Evolutionary conservation across 257 asterid species (phyloP).

Genomic region (Hygrophila difformis): DNA sequence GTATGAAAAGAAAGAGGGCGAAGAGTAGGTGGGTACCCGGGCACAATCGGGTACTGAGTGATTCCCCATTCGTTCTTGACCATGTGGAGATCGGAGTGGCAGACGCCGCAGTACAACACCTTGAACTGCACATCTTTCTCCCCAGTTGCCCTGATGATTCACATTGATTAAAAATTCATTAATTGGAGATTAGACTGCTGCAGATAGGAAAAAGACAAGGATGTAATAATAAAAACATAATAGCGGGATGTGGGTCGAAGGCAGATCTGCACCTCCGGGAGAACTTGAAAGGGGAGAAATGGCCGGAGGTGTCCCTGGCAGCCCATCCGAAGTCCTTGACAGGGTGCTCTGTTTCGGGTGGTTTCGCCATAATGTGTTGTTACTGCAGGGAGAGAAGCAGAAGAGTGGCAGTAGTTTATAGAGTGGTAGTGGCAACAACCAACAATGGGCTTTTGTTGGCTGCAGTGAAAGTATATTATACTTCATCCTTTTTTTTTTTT

Average conservation of each 20-base stretch:
- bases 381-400: no score
- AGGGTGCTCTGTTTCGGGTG: constrained; percentile 36
- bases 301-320: constrained; percentile 25
- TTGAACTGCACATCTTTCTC: constrained; percentile 47
- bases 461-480: no score
- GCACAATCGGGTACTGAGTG: constrained; percentile 34
- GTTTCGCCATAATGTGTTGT: constrained; percentile 29
- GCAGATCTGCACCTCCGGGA: constrained; percentile 32
- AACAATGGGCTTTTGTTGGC: no score
- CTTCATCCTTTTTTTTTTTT: no score
- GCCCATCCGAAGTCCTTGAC: constrained; percentile 45
- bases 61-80: constrained; percentile 38
- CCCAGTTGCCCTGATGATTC: constrained; percentile 39
- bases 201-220: no score
- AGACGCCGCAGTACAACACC: constrained; percentile 44
- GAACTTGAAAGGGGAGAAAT: constrained; percentile 28
- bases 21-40: no score
- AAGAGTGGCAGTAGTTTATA: no score
- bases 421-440: no score
- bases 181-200: neutral
- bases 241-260: no score
- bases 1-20: no score
- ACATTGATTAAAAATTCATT: no score
- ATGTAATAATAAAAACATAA: no score
- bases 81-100: constrained; percentile 41